Evolutionary conservation across 768 basidiomycete species (phyloP), one percentile per base, ranked within the genome.

Genomic region (Dentipellis sp.): DNA sequence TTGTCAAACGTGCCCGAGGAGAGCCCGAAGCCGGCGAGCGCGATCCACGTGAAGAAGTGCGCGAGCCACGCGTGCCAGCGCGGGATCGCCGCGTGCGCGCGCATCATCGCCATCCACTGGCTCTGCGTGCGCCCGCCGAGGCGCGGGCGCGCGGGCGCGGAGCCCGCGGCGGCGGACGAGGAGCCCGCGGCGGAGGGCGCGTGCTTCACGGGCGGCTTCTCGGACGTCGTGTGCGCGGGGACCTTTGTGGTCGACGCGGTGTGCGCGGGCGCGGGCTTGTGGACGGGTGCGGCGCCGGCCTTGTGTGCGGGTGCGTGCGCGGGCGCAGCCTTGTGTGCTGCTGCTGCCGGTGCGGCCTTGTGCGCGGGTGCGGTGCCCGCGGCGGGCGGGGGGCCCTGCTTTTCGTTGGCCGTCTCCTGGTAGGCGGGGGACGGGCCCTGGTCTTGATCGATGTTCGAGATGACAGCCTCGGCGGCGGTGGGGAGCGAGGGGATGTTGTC

Each of bases 21-120:
- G 10, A 60, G 52, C 40, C 57, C 53, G 56, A 60, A 60, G 22
- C 59, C 59, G 4, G 56, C 59, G 9, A 60, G 59, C 35, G 56
- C 21, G 17, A 57, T 36, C 59, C 59, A 60, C 16, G 59, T 60
- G 59, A 52, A 57, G 29, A 57, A 23, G 42, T 40, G 12, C 17
- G 56, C 47, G 37, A 57, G 21, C 40, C 54, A 11, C 47, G 42
- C 50, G 45, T 60, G 49, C 55, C 47, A 35, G 3, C 22, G 49
- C 16, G 59, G 59, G 22, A 60, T 56, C 2, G 49, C 50, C 14
- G 54, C 56, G n/a, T 49, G 50, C 23, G 56, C 50, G 50, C 38
- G 50, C 21, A 56, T 37, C 56, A 60, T 60, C 4, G 51, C 38
- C 35, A 50, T 7, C 50, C 57, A 60, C 29, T 40, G 35, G 22